Base-by-base conservation (phyloP, 495 filamentous ascomycete species). In the Recurvomyces mirabilis region DNA sequence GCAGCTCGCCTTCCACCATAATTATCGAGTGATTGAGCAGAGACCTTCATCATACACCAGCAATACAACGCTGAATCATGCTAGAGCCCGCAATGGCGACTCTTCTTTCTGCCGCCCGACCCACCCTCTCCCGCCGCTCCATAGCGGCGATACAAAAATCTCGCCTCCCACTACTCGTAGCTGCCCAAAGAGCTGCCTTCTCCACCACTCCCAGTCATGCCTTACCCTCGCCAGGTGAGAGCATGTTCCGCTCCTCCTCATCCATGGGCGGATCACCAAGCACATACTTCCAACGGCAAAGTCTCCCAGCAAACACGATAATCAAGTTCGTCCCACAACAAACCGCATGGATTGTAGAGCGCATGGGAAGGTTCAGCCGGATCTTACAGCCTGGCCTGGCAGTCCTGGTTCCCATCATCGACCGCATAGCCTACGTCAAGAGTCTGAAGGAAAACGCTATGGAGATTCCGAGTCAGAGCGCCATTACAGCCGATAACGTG, bases 301-400 rank as follows among this genome's bases (percentile, higher is more conserved):
- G 71, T 13, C 69, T 94, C 20, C 91, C 91, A 18, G 81, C 87
- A 43, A 98, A 96, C 67, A 96, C 93, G 19, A 71, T 98, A 53
- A 73, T 98, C 51, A 86, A 88, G 43, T 98, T 98, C 68, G 93
- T 98, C 21, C 91, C 93, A 9, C 93, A 98, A 64, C 91, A 96
- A 68, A 94, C 89, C 43, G 93, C 91, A 68, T 98, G 93, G 93
- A 87, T 98, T 46, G 91, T 98, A 29, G 93, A 98, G 68, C 85
- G 91, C 49, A 98, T 98, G 91, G 91, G 91, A 37, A 89, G 87
- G 60, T 98, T 91, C 69, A 76, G 85, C 65, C 73, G 86, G 19
- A 95, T 96, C 51, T 65, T 98, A 38, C 73, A 94, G 49, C 91
- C 91, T 0, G 91, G 91, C 42, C 67, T 98, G 29, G 87, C 93